Evolutionary conservation across 495 filamentous ascomycete species (phyloP).

Genomic region (Neurospora sp.): DNA sequence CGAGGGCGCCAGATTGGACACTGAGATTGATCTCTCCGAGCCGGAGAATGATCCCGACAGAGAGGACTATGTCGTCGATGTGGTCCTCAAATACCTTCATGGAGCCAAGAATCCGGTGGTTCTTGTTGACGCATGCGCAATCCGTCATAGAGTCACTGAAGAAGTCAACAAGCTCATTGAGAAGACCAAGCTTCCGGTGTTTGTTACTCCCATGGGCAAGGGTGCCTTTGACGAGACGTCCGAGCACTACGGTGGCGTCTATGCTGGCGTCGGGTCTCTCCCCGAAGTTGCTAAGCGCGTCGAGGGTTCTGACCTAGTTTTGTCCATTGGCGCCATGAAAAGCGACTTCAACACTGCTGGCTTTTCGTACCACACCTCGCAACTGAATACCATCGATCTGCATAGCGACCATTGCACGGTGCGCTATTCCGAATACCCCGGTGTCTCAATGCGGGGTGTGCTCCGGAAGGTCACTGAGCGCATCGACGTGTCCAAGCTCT

Average conservation of each 20-base stretch:
- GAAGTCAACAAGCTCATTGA: constrained; percentile 73
- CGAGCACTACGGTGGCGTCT: constrained; percentile 74
- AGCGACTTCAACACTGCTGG: constrained; percentile 89
- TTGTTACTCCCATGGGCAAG: constrained; percentile 90
- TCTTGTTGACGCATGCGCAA: constrained; percentile 83
- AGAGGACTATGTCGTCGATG: constrained; percentile 76
- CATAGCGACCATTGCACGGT: constrained; percentile 69
- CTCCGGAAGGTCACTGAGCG: constrained; percentile 59
- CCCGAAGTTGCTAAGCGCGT: constrained; percentile 61
- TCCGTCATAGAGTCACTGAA: constrained; percentile 64
- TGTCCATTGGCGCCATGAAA: constrained; percentile 71
- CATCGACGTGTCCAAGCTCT: constrained; percentile 49
- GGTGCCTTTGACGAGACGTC: constrained; percentile 72
- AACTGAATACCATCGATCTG: constrained; percentile 79
- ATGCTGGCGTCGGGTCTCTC: constrained; percentile 71
- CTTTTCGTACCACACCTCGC: constrained; percentile 75
- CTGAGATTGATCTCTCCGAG: constrained; percentile 54
- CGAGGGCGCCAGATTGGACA: constrained; percentile 56
- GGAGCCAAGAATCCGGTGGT: constrained; percentile 70
- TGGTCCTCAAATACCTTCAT: constrained; percentile 66
- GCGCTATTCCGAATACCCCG: constrained; percentile 73
- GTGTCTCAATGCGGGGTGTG: constrained; percentile 79
- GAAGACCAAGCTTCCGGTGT: constrained; percentile 68
- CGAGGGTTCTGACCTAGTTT: constrained; percentile 71
- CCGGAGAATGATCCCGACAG: constrained; percentile 59